Base-by-base conservation (phyloP, 352 stramenopile genomes). In the Phytophthora rubi region DNA sequence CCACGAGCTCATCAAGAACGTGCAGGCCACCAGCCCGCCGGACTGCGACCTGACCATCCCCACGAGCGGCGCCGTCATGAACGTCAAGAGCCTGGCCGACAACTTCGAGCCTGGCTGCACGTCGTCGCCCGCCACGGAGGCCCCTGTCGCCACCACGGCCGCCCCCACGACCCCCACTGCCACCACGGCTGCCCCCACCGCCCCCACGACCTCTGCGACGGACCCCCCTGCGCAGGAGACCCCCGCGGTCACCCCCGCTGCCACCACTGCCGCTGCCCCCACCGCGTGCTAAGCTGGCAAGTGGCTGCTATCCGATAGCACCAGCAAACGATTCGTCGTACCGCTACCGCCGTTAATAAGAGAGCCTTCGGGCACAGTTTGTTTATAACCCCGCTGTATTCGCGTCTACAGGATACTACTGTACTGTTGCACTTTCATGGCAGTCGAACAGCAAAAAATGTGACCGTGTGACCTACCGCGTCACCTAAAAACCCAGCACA, bases 11-110 rank as follows among this genome's bases (percentile, higher is more conserved):
- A 79, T 86, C 63, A 58, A 59, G 42, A 68, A 59, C 35, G 68
- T 86, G 30, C 47, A 71, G 53, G 37, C 52, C 16, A 59, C 68
- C 44, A 73, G 75, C 65, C 71, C 71, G 21, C 71, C 74, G 12
- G 62, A 86, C 69, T 86, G 79, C 59, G 57, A 71, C 35, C 59
- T 86, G 10, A 49, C 10, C 16, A 80, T 85, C 59, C 75, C 77
- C 35, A 82, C 71, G 37, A 82, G 69, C 71, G 55, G 69, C 16
- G 49, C 63, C 48, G 53, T 74, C 66, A 75, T 83, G 52, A 84
- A 84, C 62, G 55, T 81, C 47, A 77, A 81, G 54, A 58, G 49
- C 15, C 65, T 85, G 65, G 76, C 64, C 32, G 28, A 68, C 62
- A 71, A 68, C 47, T 82, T 79, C 54, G 71, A 74, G 56, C 63